Evolutionary conservation across 2,329 filamentous ascomycete species (phyloP), one percentile per base, ranked within the genome.

Genomic region (Pezicula rhizophila): DNA sequence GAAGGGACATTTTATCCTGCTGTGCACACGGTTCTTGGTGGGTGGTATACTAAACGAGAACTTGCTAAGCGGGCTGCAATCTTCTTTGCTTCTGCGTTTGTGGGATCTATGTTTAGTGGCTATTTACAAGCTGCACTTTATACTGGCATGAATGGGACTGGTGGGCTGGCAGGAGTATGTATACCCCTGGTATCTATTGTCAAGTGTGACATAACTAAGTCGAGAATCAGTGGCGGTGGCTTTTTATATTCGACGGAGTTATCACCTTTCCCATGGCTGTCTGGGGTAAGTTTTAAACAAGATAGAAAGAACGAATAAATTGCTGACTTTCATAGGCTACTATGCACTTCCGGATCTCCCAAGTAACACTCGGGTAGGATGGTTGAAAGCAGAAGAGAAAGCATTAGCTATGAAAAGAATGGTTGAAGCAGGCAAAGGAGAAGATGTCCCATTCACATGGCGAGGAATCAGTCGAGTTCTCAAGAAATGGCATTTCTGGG

Each of bases 61-160:
- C 72, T 82, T 0, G 78, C 76, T 3, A 82, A 80, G 61, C 70
- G 79, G 10, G 75, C 70, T 17, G 77, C 76, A 8, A 73, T 82
- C 45, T 82, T 82, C 61, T 79, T 76, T 1, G 72, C 75, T 2
- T 76, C 74, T 2, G 78, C 77, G 0, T 66, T 80, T 3, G 76
- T 75, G 0, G 78, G 78, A 0, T 78, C 75, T 1, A 75, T 82
- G 71, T 77, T 82, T 25, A 45, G 42, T 41, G 50, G 50, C 2
- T 52, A 52, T 47, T 41, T 52, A 40, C 57, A 60, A 52, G 57
- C 58, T 17, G 58, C 55, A 5, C 42, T 57, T 1, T 58, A 60
- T 39, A 51, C 50, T 2, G 53, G 55, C 2, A 54, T 60, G 45
- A 56, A 60, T 10, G 58, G 57, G 5, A 50, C 49, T 3, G 42